A percentile compares a stretch with the other conserved stretches of the same genome.
phyloP scores from a whole-genome alignment of 305 asterid species.

The Petunia hybrid region DNA sequence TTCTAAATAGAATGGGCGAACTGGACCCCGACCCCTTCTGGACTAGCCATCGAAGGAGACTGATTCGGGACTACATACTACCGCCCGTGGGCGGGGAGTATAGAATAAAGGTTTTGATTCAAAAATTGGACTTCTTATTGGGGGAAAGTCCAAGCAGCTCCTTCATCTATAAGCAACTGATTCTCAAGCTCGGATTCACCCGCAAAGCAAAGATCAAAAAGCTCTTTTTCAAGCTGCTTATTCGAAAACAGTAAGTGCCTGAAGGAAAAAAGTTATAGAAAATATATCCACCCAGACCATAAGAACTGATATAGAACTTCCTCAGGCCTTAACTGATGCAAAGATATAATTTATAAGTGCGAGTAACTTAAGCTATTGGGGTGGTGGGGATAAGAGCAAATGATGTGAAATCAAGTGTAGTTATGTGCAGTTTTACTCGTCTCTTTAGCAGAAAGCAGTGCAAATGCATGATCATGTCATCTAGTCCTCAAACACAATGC shows the following conservation, averaged over 20 bases:
- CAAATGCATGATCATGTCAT: background rate
- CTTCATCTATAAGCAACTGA: no score
- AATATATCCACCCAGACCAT: conserved; percentile 17
- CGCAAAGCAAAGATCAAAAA: no score
- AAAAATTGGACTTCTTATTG: background rate
- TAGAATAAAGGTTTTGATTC: background rate
- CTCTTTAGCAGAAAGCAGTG: background rate
- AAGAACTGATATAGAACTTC: conserved; percentile 16
- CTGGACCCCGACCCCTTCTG: background rate
- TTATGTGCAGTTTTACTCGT: conserved; percentile 1
- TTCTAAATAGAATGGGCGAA: background rate
- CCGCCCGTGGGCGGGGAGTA: background rate
- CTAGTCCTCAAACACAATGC: background rate
- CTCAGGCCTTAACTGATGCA: background rate
- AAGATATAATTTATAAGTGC: background rate
- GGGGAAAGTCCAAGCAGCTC: no score
- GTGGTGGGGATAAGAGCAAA: background rate
- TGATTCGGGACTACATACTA: background rate
- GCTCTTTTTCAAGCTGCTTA: no score
- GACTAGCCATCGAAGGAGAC: background rate
- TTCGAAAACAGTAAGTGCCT: no score
- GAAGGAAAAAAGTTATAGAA: background rate
- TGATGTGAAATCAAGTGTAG: background rate
- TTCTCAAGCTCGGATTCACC: no score
- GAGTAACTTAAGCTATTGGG: background rate